Evolutionary conservation across 1,139 yeast species (phyloP), one percentile per base, ranked within the genome.

Genomic region (Candida gigantensis): DNA sequence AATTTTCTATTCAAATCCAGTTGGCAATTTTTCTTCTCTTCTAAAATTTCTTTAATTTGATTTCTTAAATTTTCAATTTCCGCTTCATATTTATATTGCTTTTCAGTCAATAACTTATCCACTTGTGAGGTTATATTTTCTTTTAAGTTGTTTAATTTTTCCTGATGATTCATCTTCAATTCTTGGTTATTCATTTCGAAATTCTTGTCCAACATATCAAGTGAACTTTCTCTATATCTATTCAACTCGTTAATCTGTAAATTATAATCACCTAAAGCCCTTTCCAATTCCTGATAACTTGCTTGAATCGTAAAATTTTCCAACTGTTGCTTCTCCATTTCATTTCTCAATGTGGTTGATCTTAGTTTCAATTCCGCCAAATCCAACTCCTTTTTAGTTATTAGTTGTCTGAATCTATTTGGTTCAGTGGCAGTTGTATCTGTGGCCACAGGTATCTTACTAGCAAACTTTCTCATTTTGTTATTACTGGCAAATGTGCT

Each of bases 251-350:
- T 63, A 2, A 65, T 51, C 30, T 59, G 59, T 28, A 55, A 59
- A 16, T 56, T 46, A n/a, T 56, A 28, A 2, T 46, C 38, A 4
- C 39, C 39, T 9, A 57, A 41, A 20, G 53, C 45, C 24, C 50
- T 47, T 33, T 56, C 53, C 18, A 60, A 44, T 16, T 48, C 49
- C 10, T 56, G 38, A 13, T 56, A 56, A 14, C 63, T 56, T 35
- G 63, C 68, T 11, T 66, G 68, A 7, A 72, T 46, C 36, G 69
- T 73, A 50, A 65, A 68, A 39, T 65, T 54, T 29, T 65, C 64
- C 30, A 61, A 52, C 30, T 65, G 70, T 21, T 57, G 53, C 10
- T 52, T 49, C n/a, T 62, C 65, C 31, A 62, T 65, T 34, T 65
- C 66, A 4, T 72, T 72, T 36, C 62, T 60, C 18, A 66, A 40